Base-by-base conservation (phyloP, 225 moss, liverwort and hornwort genomes). In the Climacium dendroides region DNA sequence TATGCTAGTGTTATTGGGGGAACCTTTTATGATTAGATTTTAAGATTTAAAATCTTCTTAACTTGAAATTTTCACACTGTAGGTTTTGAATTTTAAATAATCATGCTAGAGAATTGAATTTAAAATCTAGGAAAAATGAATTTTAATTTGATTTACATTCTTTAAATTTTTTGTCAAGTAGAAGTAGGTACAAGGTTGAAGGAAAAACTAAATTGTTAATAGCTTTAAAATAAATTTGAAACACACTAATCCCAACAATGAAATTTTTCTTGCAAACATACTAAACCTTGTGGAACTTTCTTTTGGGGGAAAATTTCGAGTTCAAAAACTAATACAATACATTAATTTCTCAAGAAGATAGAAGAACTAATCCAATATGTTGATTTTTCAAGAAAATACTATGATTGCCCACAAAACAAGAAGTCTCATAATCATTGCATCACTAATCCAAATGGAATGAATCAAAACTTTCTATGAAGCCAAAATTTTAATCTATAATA, bases 301-400 rank as follows among this genome's bases (percentile, higher is more conserved):
- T 41, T 15, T 15, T 1, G 3, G 8, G 13, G 6, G 8, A 0
- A 25, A 25, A 15, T 41, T 70, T 41, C 26, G 26, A 41, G 8
- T 70, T 41, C 25, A 41, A 15, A 7, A 70, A 70, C 3, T 1
- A 70, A 70, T 26, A 14, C 0, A 25, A 41, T 25, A 25, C 9
- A 0, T 15, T 15, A 1, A 8, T 70, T 70, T 41, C 0, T 41
- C 5, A 41, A 15, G 3, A 41, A 70, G 25, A 69, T 39, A 7
- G n/a, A n/a, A n/a, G n/a, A n/a, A n/a, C n/a, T 1, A 70, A 70
- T 26, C 25, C 0, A 25, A 41, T 25, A 25, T 5, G 1, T 15
- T 15, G 1, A 8, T 70, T 70, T 41, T 0, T 41, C 5, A 41
- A 15, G 3, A 41, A 70, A 14, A 69, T 39, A 7, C 23, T 23